A percentile compares a stretch with the other conserved stretches of the same genome.
These are phyloP conservation scores for Aspergillus versicolor DNA, from an alignment of 2,329 filamentous ascomycete species.

Conservation along the genomic window DNA sequence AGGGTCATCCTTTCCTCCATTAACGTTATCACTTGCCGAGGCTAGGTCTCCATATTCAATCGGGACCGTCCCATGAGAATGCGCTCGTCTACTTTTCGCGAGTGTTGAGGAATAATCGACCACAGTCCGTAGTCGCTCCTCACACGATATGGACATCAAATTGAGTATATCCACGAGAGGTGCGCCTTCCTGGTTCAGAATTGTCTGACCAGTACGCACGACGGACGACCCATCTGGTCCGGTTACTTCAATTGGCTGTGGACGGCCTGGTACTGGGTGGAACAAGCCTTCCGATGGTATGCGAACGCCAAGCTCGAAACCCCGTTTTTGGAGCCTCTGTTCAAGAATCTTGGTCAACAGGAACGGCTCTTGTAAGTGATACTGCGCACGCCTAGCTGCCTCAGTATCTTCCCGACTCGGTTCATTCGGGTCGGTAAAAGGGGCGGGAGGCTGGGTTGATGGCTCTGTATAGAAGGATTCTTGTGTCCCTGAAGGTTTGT, in stretches of 20 bases:
- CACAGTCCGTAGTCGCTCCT: slow-evolving; percentile 73
- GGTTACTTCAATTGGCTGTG: slow-evolving; percentile 49
- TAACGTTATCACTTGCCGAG: slow-evolving; percentile 32
- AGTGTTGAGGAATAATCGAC: slow-evolving; percentile 74
- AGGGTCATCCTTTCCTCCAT: slow-evolving; percentile 38
- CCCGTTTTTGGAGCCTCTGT: slow-evolving; percentile 56
- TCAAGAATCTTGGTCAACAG: slow-evolving; percentile 61
- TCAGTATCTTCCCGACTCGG: slow-evolving; percentile 63
- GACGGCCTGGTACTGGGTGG: slow-evolving; percentile 43
- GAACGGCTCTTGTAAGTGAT: slow-evolving; percentile 73
- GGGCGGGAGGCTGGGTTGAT: slow-evolving; percentile 59
- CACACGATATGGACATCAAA: slow-evolving; percentile 77
- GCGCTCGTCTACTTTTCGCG: slow-evolving; percentile 69
- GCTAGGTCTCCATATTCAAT: slow-evolving; percentile 74
- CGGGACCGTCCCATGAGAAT: slow-evolving; percentile 76
- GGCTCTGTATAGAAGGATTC: slow-evolving; percentile 64
- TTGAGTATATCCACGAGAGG: slow-evolving; percentile 79
- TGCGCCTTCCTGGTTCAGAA: slow-evolving; percentile 67
- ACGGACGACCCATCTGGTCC: slow-evolving; percentile 64
- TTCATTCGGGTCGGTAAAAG: slow-evolving; percentile 66
- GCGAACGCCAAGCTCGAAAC: slow-evolving; percentile 58
- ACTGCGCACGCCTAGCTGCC: slow-evolving; percentile 61
- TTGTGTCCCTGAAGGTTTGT: slow-evolving; percentile 57
- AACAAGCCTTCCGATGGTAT: slow-evolving; percentile 59
- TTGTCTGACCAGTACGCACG: slow-evolving; percentile 64